Evolutionary conservation across 2,329 filamentous ascomycete species (phyloP), one percentile per base, ranked within the genome.

Genomic region (Beauveria varroae): DNA sequence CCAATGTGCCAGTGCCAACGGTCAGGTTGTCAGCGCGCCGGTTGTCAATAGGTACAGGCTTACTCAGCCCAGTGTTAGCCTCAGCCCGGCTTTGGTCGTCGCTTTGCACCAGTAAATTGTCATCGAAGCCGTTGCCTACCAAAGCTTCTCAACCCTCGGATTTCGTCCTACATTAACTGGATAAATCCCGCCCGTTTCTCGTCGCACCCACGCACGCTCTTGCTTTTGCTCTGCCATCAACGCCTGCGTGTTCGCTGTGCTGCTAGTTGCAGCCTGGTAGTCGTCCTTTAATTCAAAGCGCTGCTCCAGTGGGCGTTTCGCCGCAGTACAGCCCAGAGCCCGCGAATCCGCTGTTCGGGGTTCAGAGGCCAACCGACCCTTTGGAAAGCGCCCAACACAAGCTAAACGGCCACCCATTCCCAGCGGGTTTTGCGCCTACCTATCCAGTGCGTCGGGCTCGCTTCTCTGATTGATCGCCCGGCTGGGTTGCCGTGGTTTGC

Each of bases 111-210:
- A 37, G 34, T n/a, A 43, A 43, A 18, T 43, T 8, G 10, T 51
- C 22, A 6, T 34, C 49, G 50, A 47, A 41, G 40, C 57, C n/a
- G 12, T 16, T 51, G 6, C 30, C 47, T 22, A 18, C 18, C 5
- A 28, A 43, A 16, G 30, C 26, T 26, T 40, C 30, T 10, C 51
- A 55, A 43, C 28, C 41, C 58, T 55, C 58, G 58, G 58, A 61
- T 55, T 61, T 61, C 58, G 18, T 50, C 58, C 58, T 61, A 61
- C 58, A 55, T 61, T 61, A 61, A 61, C 58, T 55, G 20, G 58
- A 61, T 61, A 51, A 61, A 61, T 61, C 58, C 58, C 58, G 58
- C 58, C 58, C 58, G 51, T 61, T 61, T 61, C 58, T 54, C 28
- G 34, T 61, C 41, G 50, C 26, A 44, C 57, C 16, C 49, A 54